These are phyloP conservation scores for Aspergillus amoenus DNA, from an alignment of 2,329 filamentous ascomycete genomes.

Conservation along the genomic window DNA sequence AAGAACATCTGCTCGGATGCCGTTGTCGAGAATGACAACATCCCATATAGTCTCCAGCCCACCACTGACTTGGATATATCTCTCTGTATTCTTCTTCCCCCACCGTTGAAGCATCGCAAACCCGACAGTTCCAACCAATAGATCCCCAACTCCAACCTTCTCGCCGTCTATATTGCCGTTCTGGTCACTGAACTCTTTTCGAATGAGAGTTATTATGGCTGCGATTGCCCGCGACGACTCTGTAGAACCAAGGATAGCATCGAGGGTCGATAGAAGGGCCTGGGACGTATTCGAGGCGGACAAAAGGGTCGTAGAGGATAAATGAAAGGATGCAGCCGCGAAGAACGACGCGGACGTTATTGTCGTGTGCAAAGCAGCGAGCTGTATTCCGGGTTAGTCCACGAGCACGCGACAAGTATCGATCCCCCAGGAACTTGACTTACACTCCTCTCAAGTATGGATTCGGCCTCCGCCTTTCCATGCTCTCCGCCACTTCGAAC, in stretches of 20 bases:
- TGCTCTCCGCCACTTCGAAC: slow-evolving; percentile 49
- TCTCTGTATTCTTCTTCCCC: slow-evolving; percentile 46
- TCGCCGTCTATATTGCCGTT: slow-evolving; percentile 32
- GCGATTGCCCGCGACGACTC: slow-evolving; percentile 50
- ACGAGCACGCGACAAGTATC: background rate
- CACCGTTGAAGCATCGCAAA: slow-evolving; percentile 49
- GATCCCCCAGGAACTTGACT: slow-evolving; percentile 14
- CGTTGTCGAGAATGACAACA: slow-evolving; percentile 49
- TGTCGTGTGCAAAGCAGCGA: slow-evolving; percentile 44
- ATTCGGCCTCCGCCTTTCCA: slow-evolving; percentile 44
- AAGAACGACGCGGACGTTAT: slow-evolving; percentile 50
- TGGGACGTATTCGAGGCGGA: slow-evolving; percentile 46
- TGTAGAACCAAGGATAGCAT: slow-evolving; percentile 49
- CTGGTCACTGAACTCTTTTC: slow-evolving; percentile 43
- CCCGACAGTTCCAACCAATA: slow-evolving; percentile 44
- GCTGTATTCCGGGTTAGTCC: slow-evolving; percentile 28
- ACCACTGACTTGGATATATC: slow-evolving; percentile 39
- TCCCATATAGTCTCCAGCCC: slow-evolving; percentile 49
- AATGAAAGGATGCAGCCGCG: slow-evolving; percentile 46
- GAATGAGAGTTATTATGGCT: slow-evolving; percentile 48
- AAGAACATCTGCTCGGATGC: slow-evolving; percentile 47
- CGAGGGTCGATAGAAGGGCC: slow-evolving; percentile 45
- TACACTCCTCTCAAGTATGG: slow-evolving; percentile 47
- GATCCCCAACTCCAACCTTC: slow-evolving; percentile 44
- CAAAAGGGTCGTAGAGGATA: slow-evolving; percentile 45